phyloP scores from a whole-genome alignment of 768 basidiomycete species.

The Pleurotus tuber-regium region DNA sequence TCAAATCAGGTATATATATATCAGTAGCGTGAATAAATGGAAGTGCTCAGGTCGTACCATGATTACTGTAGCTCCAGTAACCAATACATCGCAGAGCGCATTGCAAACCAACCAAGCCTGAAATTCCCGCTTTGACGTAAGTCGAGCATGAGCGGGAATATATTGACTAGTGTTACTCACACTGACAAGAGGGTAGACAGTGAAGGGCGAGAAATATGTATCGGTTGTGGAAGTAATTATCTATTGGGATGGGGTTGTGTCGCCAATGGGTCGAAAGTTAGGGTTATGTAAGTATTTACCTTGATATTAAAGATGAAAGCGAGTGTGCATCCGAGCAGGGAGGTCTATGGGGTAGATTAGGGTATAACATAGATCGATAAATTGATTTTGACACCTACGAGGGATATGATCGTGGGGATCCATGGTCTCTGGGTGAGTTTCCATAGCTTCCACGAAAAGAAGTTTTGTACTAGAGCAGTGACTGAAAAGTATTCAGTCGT shows the following conservation, averaged over 20 bases:
- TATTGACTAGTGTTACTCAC: background rate
- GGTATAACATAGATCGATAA: background rate
- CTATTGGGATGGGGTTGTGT: background rate
- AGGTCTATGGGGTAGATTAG: background rate
- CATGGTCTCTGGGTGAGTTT: slow-evolving; percentile 3
- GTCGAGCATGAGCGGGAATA: background rate
- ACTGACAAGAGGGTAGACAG: slow-evolving; percentile 6
- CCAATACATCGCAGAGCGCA: slow-evolving; percentile 12
- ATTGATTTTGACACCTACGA: background rate
- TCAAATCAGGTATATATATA: background rate
- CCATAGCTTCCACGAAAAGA: slow-evolving; percentile 15
- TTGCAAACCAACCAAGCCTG: slow-evolving; percentile 16
- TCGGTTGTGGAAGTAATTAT: background rate
- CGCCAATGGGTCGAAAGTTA: background rate
- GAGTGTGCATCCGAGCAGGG: background rate
- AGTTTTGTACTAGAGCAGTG: slow-evolving; percentile 12
- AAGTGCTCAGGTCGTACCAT: slow-evolving; percentile 10
- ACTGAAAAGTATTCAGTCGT: background rate
- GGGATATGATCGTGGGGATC: background rate
- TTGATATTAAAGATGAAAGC: background rate
- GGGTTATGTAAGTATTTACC: background rate
- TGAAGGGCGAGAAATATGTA: background rate
- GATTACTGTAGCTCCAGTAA: slow-evolving; percentile 12
- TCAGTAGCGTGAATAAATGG: background rate
- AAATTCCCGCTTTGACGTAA: background rate